phyloP scores from a whole-genome alignment of 2,329 filamentous ascomycete species.

The Epichloe baconii region DNA sequence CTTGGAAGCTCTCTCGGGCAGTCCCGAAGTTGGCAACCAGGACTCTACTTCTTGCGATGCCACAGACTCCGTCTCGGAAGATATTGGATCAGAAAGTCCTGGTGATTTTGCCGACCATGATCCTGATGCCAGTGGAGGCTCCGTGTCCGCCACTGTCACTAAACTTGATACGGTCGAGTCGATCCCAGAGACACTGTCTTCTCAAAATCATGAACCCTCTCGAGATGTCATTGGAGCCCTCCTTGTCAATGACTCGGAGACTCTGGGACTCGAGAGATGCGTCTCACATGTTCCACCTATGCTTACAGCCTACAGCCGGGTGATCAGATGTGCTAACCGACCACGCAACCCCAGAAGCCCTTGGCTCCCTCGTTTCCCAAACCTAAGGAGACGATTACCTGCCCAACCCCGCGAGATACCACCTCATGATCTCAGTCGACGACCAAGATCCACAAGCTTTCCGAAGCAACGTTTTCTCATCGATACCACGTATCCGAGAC shows the following conservation, averaged over 20 bases:
- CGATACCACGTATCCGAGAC: constrained; percentile 2
- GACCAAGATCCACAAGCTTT: not conserved
- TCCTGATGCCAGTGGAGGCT: not conserved
- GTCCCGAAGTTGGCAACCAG: not conserved
- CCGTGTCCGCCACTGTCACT: not conserved
- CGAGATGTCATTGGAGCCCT: not conserved
- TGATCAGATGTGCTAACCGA: constrained; percentile 2
- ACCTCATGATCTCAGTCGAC: not conserved
- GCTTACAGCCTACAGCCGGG: not conserved
- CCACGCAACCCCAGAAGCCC: constrained; percentile 3
- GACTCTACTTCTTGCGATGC: not conserved
- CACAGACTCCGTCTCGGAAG: not conserved
- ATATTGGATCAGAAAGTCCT: not conserved
- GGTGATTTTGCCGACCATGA: not conserved
- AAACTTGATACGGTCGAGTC: not conserved
- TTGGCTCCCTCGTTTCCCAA: constrained; percentile 4
- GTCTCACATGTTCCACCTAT: not conserved
- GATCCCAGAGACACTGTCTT: not conserved
- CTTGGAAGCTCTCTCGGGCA: not conserved
- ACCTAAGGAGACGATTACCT: not conserved
- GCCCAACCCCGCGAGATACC: not conserved
- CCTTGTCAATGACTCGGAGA: not conserved
- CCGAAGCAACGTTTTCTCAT: constrained; percentile 2
- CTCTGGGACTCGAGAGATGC: not conserved
- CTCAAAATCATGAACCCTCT: not conserved